These are phyloP conservation scores for Buxus sempervirens DNA, from an alignment of 164 flowering plant genomes.

Conservation along the genomic window DNA sequence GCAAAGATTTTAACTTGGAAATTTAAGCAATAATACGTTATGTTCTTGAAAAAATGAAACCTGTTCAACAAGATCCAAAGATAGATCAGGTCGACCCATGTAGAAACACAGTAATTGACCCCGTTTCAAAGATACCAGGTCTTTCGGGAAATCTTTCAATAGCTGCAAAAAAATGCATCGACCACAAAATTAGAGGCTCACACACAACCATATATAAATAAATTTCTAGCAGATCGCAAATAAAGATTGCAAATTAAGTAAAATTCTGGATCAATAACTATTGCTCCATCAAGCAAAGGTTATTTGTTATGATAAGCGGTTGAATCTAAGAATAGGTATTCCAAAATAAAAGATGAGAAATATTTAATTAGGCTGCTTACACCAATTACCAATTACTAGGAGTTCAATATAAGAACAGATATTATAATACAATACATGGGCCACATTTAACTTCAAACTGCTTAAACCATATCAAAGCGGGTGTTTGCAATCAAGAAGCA, in stretches of 20 bases:
- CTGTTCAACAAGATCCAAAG: conserved; percentile 66
- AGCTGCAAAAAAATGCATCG: conserved; percentile 40
- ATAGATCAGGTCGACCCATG: conserved; percentile 72
- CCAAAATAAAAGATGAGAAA: neutral
- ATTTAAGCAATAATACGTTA: too few relatives aligned
- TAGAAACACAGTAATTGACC: conserved; percentile 77
- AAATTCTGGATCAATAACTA: neutral
- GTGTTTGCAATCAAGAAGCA: too few relatives aligned
- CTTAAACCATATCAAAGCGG: too few relatives aligned
- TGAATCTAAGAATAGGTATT: neutral
- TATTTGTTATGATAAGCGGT: too few relatives aligned
- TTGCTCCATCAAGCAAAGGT: neutral
- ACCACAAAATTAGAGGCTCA: neutral
- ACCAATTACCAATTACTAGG: too few relatives aligned
- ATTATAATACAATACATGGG: too few relatives aligned
- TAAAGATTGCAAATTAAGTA: neutral
- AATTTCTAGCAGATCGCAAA: neutral
- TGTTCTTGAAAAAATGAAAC: conserved; percentile 26
- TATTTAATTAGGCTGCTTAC: too few relatives aligned
- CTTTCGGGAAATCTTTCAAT: conserved; percentile 65
- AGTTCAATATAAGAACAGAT: too few relatives aligned
- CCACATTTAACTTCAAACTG: too few relatives aligned
- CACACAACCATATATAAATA: neutral
- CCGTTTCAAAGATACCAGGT: conserved; percentile 75
- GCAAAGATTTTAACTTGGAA: neutral